Evolutionary conservation across 2,329 filamentous ascomycete species (phyloP), one percentile per base, ranked within the genome.

Genomic region (Aspergillus chevalieri): DNA sequence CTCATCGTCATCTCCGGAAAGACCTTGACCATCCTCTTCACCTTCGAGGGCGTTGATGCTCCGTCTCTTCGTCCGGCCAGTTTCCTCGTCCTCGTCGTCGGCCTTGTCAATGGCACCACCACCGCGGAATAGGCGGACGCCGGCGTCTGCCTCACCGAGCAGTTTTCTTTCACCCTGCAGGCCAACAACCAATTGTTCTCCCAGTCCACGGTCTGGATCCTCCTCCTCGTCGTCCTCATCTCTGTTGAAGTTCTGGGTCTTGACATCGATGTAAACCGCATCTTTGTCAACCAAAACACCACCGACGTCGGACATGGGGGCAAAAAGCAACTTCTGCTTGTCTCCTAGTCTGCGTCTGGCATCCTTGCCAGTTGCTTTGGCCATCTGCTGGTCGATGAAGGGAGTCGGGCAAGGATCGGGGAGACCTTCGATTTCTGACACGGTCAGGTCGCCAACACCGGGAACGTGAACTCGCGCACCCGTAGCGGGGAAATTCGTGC

Each of bases 301-400:
- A 57, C 91, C 94, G 30, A 95, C 90, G 70, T 98, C 93, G 22
- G 91, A 95, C 92, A 98, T 97, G 30, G 93, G 94, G 2, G 93
- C 94, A 69, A 96, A 94, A 4, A 98, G 75, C 60, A 94, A 83
- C 73, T 96, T 96, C 65, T 98, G 92, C 72, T 97, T 98, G 65
- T 98, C 93, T 28, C 94, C 93, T 12, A 98, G 74, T 49, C 91
- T 80, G 62, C 85, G 83, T 55, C 90, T 78, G 38, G 85, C 85
- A 30, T 84, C 84, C 69, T 95, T 95, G 3, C 92, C 92, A 0
- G 85, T 84, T 2, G 83, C 82, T 65, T 95, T 95, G 36, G 89
- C 88, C 38, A 91, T 74, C 6, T 88, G 89, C 68, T 93, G 88
- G 61, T 95, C 87, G 78, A 94, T 90, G 48, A 83, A 85, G 1